Evolutionary conservation across 805 yeast species (phyloP).

Genomic region (Suhomyces prunicola): DNA sequence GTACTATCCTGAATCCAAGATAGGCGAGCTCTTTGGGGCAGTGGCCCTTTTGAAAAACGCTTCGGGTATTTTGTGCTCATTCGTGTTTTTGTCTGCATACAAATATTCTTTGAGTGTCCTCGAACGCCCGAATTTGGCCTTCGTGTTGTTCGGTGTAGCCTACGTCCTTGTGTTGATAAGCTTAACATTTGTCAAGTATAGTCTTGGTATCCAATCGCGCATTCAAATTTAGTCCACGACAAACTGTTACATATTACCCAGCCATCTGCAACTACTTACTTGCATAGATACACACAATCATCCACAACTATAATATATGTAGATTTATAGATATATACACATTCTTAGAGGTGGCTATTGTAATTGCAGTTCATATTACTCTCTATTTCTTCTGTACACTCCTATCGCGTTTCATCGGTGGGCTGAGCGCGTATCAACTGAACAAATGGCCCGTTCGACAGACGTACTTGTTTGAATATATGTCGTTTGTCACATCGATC

Average conservation of each 20-base stretch:
- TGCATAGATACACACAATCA: too few relatives aligned
- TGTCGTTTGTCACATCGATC: neutral
- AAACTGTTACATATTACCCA: too few relatives aligned
- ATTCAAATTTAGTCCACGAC: neutral
- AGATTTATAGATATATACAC: neutral
- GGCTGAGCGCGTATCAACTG: neutral
- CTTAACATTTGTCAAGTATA: conserved; percentile 10
- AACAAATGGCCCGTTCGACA: neutral
- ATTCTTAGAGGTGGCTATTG: neutral
- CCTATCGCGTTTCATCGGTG: neutral
- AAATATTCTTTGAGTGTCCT: conserved; percentile 24
- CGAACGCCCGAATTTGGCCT: conserved; percentile 28
- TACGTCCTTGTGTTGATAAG: conserved; percentile 11
- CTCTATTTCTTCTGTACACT: neutral
- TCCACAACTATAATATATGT: neutral
- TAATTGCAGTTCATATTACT: neutral
- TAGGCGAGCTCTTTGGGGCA: conserved; percentile 75
- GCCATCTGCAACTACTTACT: too few relatives aligned
- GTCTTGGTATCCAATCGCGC: neutral
- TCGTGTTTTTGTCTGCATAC: conserved; percentile 47
- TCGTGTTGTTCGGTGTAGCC: conserved; percentile 12
- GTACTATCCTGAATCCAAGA: conserved; percentile 53
- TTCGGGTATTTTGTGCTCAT: conserved; percentile 47
- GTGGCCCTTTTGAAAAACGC: conserved; percentile 56
- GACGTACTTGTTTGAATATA: neutral